phyloP scores from a whole-genome alignment of 306 rosid genomes.

The Abrus precatorius region DNA sequence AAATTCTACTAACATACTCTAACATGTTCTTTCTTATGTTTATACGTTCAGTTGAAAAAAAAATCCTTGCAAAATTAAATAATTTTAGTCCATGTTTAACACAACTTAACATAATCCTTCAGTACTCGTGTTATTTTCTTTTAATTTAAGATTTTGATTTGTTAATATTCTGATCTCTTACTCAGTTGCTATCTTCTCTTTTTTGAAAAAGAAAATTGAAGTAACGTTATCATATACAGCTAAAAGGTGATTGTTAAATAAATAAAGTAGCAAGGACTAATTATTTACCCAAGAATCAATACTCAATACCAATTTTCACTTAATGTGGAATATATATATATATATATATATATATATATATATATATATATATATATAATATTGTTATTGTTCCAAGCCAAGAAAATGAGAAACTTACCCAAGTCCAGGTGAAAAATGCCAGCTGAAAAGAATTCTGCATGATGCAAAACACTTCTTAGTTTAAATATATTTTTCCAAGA shows the following conservation, averaged over 20 bases:
- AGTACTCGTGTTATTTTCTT: too few relatives aligned
- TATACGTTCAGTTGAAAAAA: background rate
- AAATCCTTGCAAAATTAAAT: background rate
- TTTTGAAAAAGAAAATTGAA: background rate
- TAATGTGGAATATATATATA: too few relatives aligned
- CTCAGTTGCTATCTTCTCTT: background rate
- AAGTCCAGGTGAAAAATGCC: conserved; percentile 72
- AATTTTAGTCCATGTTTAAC: too few relatives aligned
- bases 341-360: too few relatives aligned
- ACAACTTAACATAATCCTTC: too few relatives aligned
- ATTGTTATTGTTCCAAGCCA: background rate
- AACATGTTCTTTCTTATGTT: too few relatives aligned
- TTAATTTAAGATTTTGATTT: too few relatives aligned
- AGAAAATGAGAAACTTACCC: conserved; percentile 55
- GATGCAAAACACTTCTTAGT: background rate
- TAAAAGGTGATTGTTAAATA: background rate
- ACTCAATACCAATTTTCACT: background rate
- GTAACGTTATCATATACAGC: background rate
- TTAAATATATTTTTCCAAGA: background rate
- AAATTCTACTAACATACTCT: too few relatives aligned
- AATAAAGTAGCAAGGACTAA: background rate
- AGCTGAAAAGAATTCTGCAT: conserved; percentile 74
- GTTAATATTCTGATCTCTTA: too few relatives aligned
- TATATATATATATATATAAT: too few relatives aligned
- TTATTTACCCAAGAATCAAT: background rate